Evolutionary conservation across 352 stramenopile genomes (phyloP).

Genomic region (Blastocystis sp.): DNA sequence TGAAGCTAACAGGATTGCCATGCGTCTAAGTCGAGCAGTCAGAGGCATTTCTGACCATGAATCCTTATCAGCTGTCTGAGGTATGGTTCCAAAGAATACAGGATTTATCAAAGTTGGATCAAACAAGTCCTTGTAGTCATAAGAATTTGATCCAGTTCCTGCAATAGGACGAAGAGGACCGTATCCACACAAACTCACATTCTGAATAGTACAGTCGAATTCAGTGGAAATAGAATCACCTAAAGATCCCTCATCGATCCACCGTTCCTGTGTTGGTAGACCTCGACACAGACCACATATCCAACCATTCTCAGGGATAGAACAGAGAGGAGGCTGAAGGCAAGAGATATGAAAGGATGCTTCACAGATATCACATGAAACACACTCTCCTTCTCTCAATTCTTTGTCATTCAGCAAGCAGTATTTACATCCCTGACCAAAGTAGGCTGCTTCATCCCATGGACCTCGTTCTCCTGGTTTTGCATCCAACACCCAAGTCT

Average conservation of each 20-base stretch:
- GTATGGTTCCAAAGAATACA: background rate
- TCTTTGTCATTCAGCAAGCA: background rate
- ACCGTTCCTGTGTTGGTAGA: background rate
- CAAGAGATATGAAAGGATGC: conserved; percentile 47
- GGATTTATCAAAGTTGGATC: background rate
- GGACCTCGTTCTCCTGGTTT: conserved; percentile 14
- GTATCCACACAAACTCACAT: background rate
- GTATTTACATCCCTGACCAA: conserved; percentile 49
- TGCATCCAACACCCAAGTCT: conserved; percentile 9
- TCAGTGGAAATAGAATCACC: background rate
- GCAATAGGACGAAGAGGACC: background rate
- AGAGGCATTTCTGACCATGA: background rate
- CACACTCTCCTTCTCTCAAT: background rate
- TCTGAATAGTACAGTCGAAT: background rate
- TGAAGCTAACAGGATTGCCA: background rate
- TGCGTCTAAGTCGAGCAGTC: background rate
- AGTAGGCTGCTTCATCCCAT: conserved; percentile 32
- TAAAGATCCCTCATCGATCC: background rate
- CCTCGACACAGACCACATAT: conserved; percentile 43
- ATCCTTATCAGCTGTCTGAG: background rate
- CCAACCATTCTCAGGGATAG: conserved; percentile 6
- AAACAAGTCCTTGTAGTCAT: background rate
- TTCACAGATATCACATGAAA: conserved; percentile 26
- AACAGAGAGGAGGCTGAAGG: background rate
- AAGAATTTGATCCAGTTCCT: background rate